Evolutionary conservation across 2,329 filamentous ascomycete species (phyloP), one percentile per base, ranked within the genome.

Genomic region (Chaetomium sp.): DNA sequence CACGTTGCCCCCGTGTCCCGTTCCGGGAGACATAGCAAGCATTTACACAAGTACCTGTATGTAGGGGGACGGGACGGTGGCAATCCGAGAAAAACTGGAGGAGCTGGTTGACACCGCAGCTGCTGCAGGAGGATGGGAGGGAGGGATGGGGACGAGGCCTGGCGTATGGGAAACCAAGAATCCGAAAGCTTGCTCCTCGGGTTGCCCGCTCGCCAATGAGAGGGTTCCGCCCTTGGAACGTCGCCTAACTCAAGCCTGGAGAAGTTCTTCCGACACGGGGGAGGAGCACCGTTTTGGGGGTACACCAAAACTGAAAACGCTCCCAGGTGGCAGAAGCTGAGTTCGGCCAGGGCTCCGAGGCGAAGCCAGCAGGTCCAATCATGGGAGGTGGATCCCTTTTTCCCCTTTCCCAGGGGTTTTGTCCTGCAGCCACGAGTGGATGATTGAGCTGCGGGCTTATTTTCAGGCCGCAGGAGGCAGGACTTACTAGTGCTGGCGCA

Each of bases 1-100:
- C 59, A 65, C 57, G 55, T 56, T 62, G 62, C 60, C 57, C 38
- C 51, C 54, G 60, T 58, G 45, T 70, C 72, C 62, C 66, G 68
- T 66, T 16, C 35, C 21, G 45, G 62, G 51, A n/a, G 29, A 35
- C 31, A 23, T 21, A 13, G 4, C 25, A 21, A n/a, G 23, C 8
- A 16, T 7, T 21, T 10, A 29, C 27, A 29, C 27, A 3, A 29
- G 3, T 29, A 29, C n/a, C n/a, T 29, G 27, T 29, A 29, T 29
- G 27, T 29, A 29, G 3, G 6, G 3, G 6, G 7, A 10, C 23
- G 23, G 12, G 35, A n/a, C 55, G 59, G 62, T 67, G 65, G 59
- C 65, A 60, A 67, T 27, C 57, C 13, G 38, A 6, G 38, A n/a
- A 13, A 55, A 27, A 33, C 33, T 47, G 54, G 4, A 62, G 4